Evolutionary conservation across 352 stramenopile genomes (phyloP).

Genomic region (Phytophthora nicotianae): DNA sequence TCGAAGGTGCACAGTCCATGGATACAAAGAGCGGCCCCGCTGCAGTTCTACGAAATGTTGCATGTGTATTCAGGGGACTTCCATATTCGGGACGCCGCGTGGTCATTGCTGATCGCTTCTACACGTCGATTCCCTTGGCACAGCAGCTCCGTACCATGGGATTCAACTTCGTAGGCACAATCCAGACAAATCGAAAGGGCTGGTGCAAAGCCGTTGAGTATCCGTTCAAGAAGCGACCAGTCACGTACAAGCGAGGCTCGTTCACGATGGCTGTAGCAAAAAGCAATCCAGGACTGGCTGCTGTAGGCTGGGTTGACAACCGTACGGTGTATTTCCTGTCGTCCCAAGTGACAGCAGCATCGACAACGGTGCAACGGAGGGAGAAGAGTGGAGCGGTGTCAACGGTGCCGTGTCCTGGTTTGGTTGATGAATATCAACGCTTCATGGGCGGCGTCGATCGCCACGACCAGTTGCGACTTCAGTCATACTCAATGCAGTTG

Average conservation of each 20-base stretch:
- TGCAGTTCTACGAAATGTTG: neutral
- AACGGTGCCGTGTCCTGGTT: neutral
- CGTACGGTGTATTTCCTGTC: slow-evolving; percentile 5
- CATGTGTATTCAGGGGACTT: slow-evolving; percentile 2
- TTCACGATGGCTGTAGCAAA: slow-evolving; percentile 10
- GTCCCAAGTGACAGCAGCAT: neutral
- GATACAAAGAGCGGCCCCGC: neutral
- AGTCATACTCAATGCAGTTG: slow-evolving; percentile 26
- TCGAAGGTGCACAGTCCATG: slow-evolving; percentile 1
- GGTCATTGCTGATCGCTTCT: slow-evolving; percentile 1
- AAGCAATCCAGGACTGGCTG: neutral
- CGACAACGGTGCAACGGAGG: neutral
- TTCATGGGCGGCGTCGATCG: slow-evolving; percentile 19
- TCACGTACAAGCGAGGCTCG: neutral
- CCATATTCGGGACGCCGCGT: neutral
- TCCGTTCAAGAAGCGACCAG: slow-evolving; percentile 8
- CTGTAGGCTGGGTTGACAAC: slow-evolving; percentile 8
- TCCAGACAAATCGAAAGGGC: slow-evolving; percentile 6
- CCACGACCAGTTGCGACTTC: slow-evolving; percentile 23
- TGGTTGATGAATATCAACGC: slow-evolving; percentile 7
- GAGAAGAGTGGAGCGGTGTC: neutral
- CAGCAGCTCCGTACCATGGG: slow-evolving; percentile 9
- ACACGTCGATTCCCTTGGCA: slow-evolving; percentile 5
- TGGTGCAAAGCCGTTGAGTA: slow-evolving; percentile 13
- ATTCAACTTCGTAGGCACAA: slow-evolving; percentile 12